Evolutionary conservation across 2,329 filamentous ascomycete species (phyloP), one percentile per base, ranked within the genome.

Genomic region (Epicoccum nigrum): DNA sequence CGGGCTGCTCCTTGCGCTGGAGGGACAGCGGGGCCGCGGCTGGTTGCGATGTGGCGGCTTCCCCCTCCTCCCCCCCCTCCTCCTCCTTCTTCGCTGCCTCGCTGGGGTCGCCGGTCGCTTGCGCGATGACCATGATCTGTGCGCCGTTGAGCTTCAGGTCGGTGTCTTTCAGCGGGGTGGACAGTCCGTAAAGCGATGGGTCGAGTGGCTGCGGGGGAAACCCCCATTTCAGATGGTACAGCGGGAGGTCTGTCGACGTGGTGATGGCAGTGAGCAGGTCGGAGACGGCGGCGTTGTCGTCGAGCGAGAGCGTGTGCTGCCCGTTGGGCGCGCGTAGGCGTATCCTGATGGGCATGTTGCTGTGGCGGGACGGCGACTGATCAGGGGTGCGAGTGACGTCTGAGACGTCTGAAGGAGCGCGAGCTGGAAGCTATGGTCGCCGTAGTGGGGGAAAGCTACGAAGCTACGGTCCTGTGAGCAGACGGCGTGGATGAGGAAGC

Each of bases 151-250:
- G 76, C 43, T 83, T 84, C 45, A 87, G 71, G 7, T 81, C 83
- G 1, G 86, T 78, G 45, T 86, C 80, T 23, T 69, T 78, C 63
- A 83, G 81, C 56, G 64, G 76, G 56, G 75, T 81, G 25, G 70
- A 66, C 58, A 74, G 70, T 51, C 83, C 78, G 23, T 81, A 80
- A 32, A 76, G 69, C 30, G 83, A 79, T 8, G 87, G 76, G 28
- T 85, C 79, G 13, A 97, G 80, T 0, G 84, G 78, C 66, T 87
- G 85, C 19, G 90, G 86, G 1, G 93, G 93, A 64, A 89, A 96
- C 28, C 91, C 91, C 74, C 88, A 90, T 78, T 94, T 96, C 56
- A 96, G 77, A 34, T 88, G 83, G 66, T 93, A 92, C 12, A 79
- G 78, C 6, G 79, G 65, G 13, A 93, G 79, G 4, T 83, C 83